Conservation (phyloP, 768 basidiomycete species). For the Mycena crocata region DNA sequence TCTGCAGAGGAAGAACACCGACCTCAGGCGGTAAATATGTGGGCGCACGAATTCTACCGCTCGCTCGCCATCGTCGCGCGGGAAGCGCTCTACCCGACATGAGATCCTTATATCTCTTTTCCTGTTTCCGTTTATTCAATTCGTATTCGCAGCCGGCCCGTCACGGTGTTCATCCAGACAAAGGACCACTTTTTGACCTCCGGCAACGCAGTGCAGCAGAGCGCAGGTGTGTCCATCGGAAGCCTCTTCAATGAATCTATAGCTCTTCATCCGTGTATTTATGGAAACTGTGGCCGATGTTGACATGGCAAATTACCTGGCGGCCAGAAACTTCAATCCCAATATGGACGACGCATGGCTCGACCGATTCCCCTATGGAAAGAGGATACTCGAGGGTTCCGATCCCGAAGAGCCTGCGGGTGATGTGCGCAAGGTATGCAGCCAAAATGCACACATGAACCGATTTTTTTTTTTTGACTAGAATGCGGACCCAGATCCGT, state of each 20-base stretch:
- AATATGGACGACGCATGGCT: conserved; percentile 1
- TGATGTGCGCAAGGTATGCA: background rate
- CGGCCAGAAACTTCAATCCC: background rate
- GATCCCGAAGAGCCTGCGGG: background rate
- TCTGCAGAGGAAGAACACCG: background rate
- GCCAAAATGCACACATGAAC: background rate
- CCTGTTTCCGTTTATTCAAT: background rate
- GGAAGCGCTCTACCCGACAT: conserved; percentile 9
- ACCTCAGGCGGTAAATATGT: background rate
- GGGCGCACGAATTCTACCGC: conserved; percentile 11
- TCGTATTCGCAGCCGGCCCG: background rate
- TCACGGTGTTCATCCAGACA: too few relatives aligned
- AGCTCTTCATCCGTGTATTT: background rate
- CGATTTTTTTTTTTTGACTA: background rate
- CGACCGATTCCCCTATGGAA: conserved; percentile 1
- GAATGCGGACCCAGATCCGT: background rate
- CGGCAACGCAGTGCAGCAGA: background rate
- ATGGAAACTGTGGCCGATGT: background rate
- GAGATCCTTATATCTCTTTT: background rate
- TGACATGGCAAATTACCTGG: background rate
- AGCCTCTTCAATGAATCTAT: too few relatives aligned
- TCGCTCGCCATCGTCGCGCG: conserved; percentile 3
- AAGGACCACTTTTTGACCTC: background rate
- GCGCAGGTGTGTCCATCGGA: background rate
- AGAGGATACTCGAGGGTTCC: background rate